Evolutionary conservation across 805 yeast genomes (phyloP), one percentile per base, ranked within the genome.

Genomic region (Vanderwaltozyma tropicalis): DNA sequence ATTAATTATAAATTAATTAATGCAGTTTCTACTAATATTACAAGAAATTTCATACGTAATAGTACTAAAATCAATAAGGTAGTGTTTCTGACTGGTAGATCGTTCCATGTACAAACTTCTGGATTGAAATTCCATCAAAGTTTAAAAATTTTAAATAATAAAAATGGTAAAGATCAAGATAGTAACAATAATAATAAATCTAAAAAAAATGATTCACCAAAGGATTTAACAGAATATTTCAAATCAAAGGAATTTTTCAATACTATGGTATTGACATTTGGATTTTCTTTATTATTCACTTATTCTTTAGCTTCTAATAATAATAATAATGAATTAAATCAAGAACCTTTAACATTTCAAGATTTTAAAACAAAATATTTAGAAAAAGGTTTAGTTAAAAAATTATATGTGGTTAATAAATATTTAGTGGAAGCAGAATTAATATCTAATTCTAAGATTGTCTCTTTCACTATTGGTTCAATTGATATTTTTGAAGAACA

Each of bases 401-500:
- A 72, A 44, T 67, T 87, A 33, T 69, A 71, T 35, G 95, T 87
- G 35, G 70, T 84, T 24, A 86, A 87, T 62, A 77, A 76, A 47
- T 72, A 73, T 43, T 59, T 71, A 3, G 96, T 85, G 1, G 81
- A 76, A 49, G 88, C 83, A 4, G 76, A 78, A 47, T 60, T 82
- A 44, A 70, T 46, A 61, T 75, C 45, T 46, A 42, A 51, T 24
- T 50, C 49, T 65, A 44, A 77, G 5, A 62, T 71, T 9, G 81
- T 80, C 8, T 69, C 71, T 3, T 88, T 88, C 64, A 80, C 94
- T 12, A 85, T 88, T 50, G 96, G 96, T 4, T 83, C 95, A 0
- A 78, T 86, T 6, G 88, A 83, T 46, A 68, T 75, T 17, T 84
- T 88, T 52, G 96, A 88, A 62, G 84, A 83, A 38, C 87, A 84